These are phyloP conservation scores for Penicillium samsonianum DNA, from an alignment of 495 filamentous ascomycete genomes.

Conservation along the genomic window DNA sequence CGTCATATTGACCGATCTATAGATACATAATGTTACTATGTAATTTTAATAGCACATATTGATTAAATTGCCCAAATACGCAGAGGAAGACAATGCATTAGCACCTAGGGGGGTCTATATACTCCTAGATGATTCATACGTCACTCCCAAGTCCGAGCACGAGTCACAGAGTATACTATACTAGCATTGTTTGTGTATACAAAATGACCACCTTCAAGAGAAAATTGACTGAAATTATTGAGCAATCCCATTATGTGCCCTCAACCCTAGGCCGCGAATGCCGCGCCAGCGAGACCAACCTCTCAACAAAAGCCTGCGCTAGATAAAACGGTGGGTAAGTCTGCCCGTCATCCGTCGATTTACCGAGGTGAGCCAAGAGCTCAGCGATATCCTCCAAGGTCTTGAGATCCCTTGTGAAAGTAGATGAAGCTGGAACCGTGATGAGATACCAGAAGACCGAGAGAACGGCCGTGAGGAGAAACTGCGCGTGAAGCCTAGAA, in stretches of 20 bases:
- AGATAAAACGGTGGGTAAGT: conserved; percentile 27
- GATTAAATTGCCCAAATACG: background rate
- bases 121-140: background rate
- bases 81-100: background rate
- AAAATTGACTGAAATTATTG: background rate
- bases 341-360: conserved; percentile 5
- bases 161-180: background rate
- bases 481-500: conserved; percentile 32
- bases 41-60: background rate
- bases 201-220: background rate
- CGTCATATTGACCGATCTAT: background rate
- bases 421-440: conserved; percentile 12
- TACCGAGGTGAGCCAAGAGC: conserved; percentile 12
- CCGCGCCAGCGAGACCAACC: conserved; percentile 16
- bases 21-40: background rate
- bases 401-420: conserved; percentile 20
- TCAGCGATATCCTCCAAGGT: conserved; percentile 18
- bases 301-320: conserved; percentile 20
- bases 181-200: background rate
- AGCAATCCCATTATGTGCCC: background rate
- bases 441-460: conserved; percentile 29
- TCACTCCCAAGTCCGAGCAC: background rate
- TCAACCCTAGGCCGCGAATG: conserved; percentile 1
- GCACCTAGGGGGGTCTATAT: background rate
- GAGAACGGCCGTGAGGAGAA: conserved; percentile 24